Base-by-base conservation (phyloP, 225 moss, liverwort and hornwort genomes). In the Neckera pumila region DNA sequence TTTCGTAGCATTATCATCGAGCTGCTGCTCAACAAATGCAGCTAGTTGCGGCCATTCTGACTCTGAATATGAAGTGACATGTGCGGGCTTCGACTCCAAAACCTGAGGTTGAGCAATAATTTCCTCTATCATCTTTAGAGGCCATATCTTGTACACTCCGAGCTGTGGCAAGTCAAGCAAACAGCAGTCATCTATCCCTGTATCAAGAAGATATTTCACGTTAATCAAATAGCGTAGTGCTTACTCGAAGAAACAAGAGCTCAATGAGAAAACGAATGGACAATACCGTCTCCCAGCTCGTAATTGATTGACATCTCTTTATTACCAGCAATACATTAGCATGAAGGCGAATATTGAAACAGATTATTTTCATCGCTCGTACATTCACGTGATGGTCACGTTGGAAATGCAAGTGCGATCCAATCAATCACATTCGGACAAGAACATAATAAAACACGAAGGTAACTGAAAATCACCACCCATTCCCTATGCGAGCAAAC, bases 81-180 rank as follows among this genome's bases (percentile, higher is more conserved):
- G 89, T 33, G 86, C 80, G 74, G 93, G 87, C 34, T 91, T 92
- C 42, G 85, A 82, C 72, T 94, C 81, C 81, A 88, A 81, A 84
- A 87, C 63, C 23, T 71, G 61, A 33, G 90, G 74, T 65, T 76
- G 84, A 54, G 90, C 83, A 34, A 95, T 80, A 78, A 87, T 84
- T 56, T 92, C 90, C 81, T 92, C 86, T 42, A 99, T 70, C 81
- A 89, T 86, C 47, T 87, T 85, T 21, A 96, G 83, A 54, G 94
- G 89, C 98, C 95, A 99, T 85, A 89, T 91, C 49, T 77, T 88
- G 85, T 91, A 86, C 80, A 96, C 88, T 81, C 93, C 91, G 60
- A 99, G 83, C 67, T 99, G 94, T 30, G 96, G 96, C 82, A 99
- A 92, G 81, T 95, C 88, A 54, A 99, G 89, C 78, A 84, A 57